Evolutionary conservation across 805 yeast genomes (phyloP).

Genomic region (Jamesozyma hellenica): DNA sequence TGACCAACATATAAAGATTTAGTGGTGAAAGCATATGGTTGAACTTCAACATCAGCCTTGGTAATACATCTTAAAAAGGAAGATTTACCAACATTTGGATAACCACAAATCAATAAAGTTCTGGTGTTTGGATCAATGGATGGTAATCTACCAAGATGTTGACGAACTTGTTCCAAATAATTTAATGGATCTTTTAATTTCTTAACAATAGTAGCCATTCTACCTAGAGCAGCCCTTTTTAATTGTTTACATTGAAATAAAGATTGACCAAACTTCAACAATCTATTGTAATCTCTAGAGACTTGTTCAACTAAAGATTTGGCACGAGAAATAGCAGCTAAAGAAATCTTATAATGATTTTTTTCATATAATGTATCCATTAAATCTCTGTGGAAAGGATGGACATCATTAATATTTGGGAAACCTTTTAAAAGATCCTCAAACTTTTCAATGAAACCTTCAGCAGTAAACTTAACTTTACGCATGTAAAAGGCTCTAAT

Average conservation of each 20-base stretch:
- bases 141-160: slow-evolving; percentile 97
- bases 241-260: slow-evolving; percentile 97
- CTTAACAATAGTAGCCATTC: slow-evolving; percentile 98
- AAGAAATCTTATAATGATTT: slow-evolving; percentile 93
- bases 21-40: slow-evolving; percentile 98
- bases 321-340: slow-evolving; percentile 91
- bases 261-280: slow-evolving; percentile 94
- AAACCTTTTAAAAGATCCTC: slow-evolving; percentile 77
- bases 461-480: slow-evolving; percentile 92
- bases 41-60: slow-evolving; percentile 97
- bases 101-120: slow-evolving; percentile 93
- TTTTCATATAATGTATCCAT: slow-evolving; percentile 97
- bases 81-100: slow-evolving; percentile 98
- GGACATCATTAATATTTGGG: slow-evolving; percentile 94
- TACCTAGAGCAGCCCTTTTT: slow-evolving; percentile 96
- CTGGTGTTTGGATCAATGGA: slow-evolving; percentile 97
- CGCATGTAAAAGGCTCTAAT: slow-evolving; percentile 97
- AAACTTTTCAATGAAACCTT: slow-evolving; percentile 90
- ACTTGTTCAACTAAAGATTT: slow-evolving; percentile 92
- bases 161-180: slow-evolving; percentile 96
- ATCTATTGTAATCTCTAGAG: slow-evolving; percentile 86
- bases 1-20: slow-evolving; percentile 96
- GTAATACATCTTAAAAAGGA: slow-evolving; percentile 88
- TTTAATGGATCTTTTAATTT: slow-evolving; percentile 88
- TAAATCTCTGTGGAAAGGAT: slow-evolving; percentile 95